Conservation (phyloP, 2,329 filamentous ascomycete genomes). For the Ceratocystis smalleyi region DNA sequence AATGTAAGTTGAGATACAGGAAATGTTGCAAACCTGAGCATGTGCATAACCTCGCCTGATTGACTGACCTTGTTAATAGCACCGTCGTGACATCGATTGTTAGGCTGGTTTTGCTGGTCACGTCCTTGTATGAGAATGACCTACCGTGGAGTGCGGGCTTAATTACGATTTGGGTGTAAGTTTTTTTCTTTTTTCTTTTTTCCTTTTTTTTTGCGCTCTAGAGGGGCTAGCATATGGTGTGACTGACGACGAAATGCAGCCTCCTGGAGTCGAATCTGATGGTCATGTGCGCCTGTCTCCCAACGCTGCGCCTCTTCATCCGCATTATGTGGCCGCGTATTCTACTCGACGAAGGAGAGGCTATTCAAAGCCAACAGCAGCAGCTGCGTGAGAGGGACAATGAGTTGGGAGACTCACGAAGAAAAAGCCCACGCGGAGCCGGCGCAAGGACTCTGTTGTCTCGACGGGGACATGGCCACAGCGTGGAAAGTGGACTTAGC, state of each 20-base stretch:
- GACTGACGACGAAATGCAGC: neutral
- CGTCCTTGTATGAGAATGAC: neutral
- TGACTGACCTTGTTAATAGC: neutral
- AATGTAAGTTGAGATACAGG: neutral
- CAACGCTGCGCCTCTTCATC: neutral
- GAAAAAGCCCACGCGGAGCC: neutral
- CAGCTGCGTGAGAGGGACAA: neutral
- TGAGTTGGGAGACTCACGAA: neutral
- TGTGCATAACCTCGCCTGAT: neutral
- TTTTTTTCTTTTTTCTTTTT: neutral
- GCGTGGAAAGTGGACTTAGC: neutral
- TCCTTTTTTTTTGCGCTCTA: too few relatives aligned
- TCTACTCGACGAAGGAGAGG: neutral
- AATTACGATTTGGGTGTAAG: conserved; percentile 1
- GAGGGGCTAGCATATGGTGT: neutral
- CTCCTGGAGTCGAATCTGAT: neutral
- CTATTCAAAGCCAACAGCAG: neutral
- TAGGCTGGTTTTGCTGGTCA: neutral
- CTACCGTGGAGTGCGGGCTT: neutral
- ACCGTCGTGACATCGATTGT: conserved; percentile 1
- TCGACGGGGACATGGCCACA: neutral
- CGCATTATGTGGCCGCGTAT: neutral
- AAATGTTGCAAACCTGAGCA: neutral
- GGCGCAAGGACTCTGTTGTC: neutral
- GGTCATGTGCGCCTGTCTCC: conserved; percentile 1